Evolutionary conservation across 192 early-diverging fungal genomes (phyloP), one percentile per base, ranked within the genome.

Genomic region (Funneliformis mosseae): DNA sequence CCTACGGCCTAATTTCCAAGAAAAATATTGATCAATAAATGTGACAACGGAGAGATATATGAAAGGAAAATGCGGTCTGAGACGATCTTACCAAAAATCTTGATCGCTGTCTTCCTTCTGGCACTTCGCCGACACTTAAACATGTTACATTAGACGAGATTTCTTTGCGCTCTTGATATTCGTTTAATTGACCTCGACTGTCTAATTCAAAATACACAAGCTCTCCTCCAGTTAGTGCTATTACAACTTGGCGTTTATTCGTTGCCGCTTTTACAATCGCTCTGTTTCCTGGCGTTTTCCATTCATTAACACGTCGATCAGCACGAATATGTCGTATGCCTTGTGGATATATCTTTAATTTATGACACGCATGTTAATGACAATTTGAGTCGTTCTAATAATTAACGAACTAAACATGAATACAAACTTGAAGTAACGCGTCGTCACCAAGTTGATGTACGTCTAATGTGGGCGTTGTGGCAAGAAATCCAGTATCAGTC

Each of bases 161-260:
- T 67, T 92, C 91, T 64, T 93, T 91, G 18, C 91, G 88, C 21
- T 96, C 92, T 62, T 94, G 91, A 80, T 92, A 94, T 82, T 99
- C 97, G 81, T 96, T 95, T 80, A 99, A 84, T 82, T 93, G 94
- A 7, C 87, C 90, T 59, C 83, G 84, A 42, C 86, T 87, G 84
- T 98, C 95, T 63, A 99, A 88, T 86, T 99, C 97, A 88, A 99
- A 97, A 82, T 97, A 98, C 1, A 96, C 91, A 8, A 96, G 81
- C 76, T 96, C 96, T 8, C 93, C 95, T 25, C 94, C 91, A 4
- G 93, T 92, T 23, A 97, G 85, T 7, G 94, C 93, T 59, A 98
- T 92, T 0, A 92, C 90, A 7, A 95, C 93, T 79, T 96, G 96
- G 28, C 94, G 92, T 39, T 90, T 83, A 79, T 97, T 97, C 61